Percentiles rank a stretch among this genome's conserved stretches.
phyloP scores from a whole-genome alignment of 805 yeast genomes.

The Saccharomyces kudriavzevii region DNA sequence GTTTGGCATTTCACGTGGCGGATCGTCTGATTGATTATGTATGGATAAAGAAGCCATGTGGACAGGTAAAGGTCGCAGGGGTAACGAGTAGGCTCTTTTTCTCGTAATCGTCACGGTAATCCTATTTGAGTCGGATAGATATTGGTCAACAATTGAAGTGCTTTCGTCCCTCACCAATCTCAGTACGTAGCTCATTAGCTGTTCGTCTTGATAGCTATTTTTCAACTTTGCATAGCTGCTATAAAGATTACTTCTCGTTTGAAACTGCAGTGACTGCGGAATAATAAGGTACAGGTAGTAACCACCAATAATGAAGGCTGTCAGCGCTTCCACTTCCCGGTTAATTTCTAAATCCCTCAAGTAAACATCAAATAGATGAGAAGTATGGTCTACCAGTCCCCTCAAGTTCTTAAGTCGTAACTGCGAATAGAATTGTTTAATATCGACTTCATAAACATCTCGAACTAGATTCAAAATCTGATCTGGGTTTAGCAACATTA shows the following conservation, averaged over 20 bases:
- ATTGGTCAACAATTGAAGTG: conserved; percentile 21
- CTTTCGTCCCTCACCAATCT: conserved; percentile 30
- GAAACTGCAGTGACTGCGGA: conserved; percentile 36
- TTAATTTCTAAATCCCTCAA: conserved; percentile 9
- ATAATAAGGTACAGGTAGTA: conserved; percentile 32
- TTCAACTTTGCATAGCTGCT: conserved; percentile 32
- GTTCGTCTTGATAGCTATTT: conserved; percentile 30
- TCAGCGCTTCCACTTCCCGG: conserved; percentile 24
- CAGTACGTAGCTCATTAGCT: conserved; percentile 35
- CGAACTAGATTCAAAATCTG: conserved; percentile 8
- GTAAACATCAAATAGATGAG: conserved; percentile 26
- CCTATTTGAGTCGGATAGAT: conserved; percentile 11
- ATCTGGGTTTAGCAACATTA: background rate
- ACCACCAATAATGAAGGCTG: conserved; percentile 32
- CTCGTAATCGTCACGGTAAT: conserved; percentile 11
- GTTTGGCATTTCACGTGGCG: background rate
- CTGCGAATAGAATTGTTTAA: conserved; percentile 26
- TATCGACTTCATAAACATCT: conserved; percentile 30
- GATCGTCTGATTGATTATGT: background rate
- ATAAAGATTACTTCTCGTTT: conserved; percentile 34
- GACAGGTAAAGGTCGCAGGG: conserved; percentile 4
- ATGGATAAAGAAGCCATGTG: conserved; percentile 4
- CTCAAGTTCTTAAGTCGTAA: conserved; percentile 30
- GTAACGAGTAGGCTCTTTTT: conserved; percentile 30
- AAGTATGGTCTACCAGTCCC: conserved; percentile 33